Percentiles rank a stretch among this genome's conserved stretches.
phyloP scores from a whole-genome alignment of 2,329 filamentous ascomycete genomes.

The Hypoxylon sp. region DNA sequence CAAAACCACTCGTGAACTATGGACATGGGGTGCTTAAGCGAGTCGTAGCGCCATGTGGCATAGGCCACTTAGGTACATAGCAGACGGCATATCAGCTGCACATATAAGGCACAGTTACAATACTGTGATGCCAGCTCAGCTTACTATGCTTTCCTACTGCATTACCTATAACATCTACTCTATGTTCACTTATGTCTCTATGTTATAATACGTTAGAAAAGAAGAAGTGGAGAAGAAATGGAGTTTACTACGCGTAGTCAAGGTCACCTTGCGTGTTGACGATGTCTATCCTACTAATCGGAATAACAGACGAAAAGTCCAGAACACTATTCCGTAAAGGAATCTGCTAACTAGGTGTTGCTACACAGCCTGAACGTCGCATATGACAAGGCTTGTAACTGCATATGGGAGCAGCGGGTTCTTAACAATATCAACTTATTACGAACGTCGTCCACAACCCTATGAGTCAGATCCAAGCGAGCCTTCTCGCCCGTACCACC shows the following conservation, averaged over 20 bases:
- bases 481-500: conserved; percentile 26
- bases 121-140: conserved; percentile 7
- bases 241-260: not conserved
- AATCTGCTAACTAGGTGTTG: not conserved
- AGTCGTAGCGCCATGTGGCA: conserved; percentile 24
- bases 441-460: conserved; percentile 5
- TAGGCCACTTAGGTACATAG: conserved; percentile 16
- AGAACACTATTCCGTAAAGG: conserved; percentile 5
- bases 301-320: conserved; percentile 10
- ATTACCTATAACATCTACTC: conserved; percentile 1
- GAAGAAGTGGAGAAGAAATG: conserved; percentile 5
- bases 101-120: conserved; percentile 30
- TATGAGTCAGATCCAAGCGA: conserved; percentile 16
- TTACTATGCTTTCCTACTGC: conserved; percentile 8
- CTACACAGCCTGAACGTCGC: conserved; percentile 16
- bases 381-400: conserved; percentile 16
- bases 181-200: conserved; percentile 21
- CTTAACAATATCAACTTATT: conserved; percentile 5
- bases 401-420: conserved; percentile 1
- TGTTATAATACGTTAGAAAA: conserved; percentile 14
- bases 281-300: not conserved
- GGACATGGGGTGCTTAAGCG: conserved; percentile 29
- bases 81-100: conserved; percentile 23
- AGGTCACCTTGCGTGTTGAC: not conserved
- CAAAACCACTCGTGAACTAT: conserved; percentile 8